Evolutionary conservation across 768 basidiomycete species (phyloP).

Genomic region (Termitomyces sp.): DNA sequence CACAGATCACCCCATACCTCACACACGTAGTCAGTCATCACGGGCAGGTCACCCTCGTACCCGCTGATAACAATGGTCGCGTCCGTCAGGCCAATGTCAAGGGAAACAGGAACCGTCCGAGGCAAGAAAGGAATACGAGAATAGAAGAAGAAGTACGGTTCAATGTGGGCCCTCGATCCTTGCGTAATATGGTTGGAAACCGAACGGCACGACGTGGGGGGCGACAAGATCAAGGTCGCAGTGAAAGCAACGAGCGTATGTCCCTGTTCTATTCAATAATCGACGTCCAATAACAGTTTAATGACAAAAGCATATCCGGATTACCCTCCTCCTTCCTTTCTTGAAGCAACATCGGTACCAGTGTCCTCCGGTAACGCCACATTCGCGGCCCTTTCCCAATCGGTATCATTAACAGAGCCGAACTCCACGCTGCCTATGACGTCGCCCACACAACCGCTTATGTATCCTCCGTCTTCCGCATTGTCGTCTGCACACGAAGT

Average conservation of each 20-base stretch:
- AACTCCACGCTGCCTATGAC: conserved; percentile 8
- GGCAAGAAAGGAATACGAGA: conserved; percentile 37
- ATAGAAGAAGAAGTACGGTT: conserved; percentile 46
- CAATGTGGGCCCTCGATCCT: conserved; percentile 37
- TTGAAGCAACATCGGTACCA: conserved; percentile 56
- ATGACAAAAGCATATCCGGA: conserved; percentile 44
- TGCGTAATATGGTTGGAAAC: conserved; percentile 21
- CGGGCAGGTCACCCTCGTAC: conserved; percentile 46
- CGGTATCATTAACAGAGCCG: conserved; percentile 7
- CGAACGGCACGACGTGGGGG: conserved; percentile 26
- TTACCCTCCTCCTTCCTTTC: conserved; percentile 75
- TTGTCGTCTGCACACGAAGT: neutral
- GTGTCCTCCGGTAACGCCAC: conserved; percentile 38
- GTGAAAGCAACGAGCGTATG: conserved; percentile 23
- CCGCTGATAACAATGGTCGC: conserved; percentile 49
- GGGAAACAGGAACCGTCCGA: conserved; percentile 31
- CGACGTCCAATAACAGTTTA: neutral
- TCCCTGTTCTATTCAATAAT: conserved; percentile 2
- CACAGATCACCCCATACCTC: conserved; percentile 54
- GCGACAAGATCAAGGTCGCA: conserved; percentile 26
- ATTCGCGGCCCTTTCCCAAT: conserved; percentile 25
- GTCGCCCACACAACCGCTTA: conserved; percentile 3
- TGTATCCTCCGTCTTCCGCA: neutral
- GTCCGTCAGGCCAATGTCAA: conserved; percentile 44
- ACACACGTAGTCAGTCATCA: conserved; percentile 53